Evolutionary conservation across 2,329 filamentous ascomycete genomes (phyloP), one percentile per base, ranked within the genome.

Genomic region (Fusarium duplospermum): DNA sequence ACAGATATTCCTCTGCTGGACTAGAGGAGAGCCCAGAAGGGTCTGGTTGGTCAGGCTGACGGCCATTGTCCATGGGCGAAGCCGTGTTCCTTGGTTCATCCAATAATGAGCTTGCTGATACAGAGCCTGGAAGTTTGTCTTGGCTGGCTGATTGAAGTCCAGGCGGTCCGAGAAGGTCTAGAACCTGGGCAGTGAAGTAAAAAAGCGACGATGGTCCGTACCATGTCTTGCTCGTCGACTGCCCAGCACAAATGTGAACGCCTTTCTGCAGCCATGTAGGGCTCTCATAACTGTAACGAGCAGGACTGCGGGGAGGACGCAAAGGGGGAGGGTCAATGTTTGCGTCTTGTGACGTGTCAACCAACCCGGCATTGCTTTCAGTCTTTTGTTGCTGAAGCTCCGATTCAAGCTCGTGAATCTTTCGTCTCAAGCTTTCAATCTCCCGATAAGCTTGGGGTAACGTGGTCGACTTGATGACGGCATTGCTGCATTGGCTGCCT

Each of bases 181-280:
- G 31, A 13, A 56, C 35, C 14, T 54, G 64, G 3, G 35, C 29
- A 16, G 64, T 52, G 36, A 70, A 70, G 52, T 60, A 67, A 22
- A 59, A 70, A 14, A 70, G 47, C 8, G 67, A 70, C 22, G 63
- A 70, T 13, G 58, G 56, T 9, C 67, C 67, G 27, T 66, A 70
- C 67, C 67, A 70, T 3, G 64, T 64, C 29, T 66, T 36, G 20
- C 63, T 66, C 36, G 36, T n/a, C 2, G 63, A 66, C 6, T 56
- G 52, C 6, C 38, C 57, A 60, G 64, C 24, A 10, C 63, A 31
- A 45, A 70, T 45, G 36, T 60, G 59, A 20, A 67, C 59, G 2
- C 67, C 67, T 38, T 67, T 59, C 8, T 52, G 56, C 22, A 50
- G 2, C n/a, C 14, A 40, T 13, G 20, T 33, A n/a, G 62, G 29